A percentile compares a stretch with the other conserved stretches of the same genome.
phyloP scores from a whole-genome alignment of 345 rosid genomes.

The Lepidium aucheri region DNA sequence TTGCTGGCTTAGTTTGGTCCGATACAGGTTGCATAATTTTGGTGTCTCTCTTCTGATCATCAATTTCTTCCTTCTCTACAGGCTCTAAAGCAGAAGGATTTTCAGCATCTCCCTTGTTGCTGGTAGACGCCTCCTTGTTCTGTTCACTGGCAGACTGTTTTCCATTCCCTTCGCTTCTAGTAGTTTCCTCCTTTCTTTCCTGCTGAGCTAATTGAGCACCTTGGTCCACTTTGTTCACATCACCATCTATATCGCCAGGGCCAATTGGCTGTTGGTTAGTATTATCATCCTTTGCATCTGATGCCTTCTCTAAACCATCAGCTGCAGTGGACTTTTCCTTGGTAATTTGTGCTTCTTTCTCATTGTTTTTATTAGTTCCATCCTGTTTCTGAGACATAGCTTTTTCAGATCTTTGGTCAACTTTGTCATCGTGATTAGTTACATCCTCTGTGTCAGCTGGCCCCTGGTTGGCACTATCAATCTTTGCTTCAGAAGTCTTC shows the following conservation, averaged over 20 bases:
- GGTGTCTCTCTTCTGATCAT: constrained; percentile 49
- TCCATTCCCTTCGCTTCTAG: constrained; percentile 37
- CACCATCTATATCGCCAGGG: constrained; percentile 24
- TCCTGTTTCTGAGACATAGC: constrained; percentile 29
- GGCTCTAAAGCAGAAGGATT: constrained; percentile 41
- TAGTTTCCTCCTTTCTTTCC: constrained; percentile 35
- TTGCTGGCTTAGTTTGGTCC: constrained; percentile 35
- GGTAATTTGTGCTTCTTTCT: constrained; percentile 23
- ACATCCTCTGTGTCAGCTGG: constrained; percentile 28
- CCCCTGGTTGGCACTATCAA: constrained; percentile 26
- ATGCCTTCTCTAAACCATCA: constrained; percentile 34
- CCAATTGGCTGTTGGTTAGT: constrained; percentile 22
- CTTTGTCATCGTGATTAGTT: constrained; percentile 30
- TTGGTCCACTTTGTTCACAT: constrained; percentile 33
- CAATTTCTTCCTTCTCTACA: constrained; percentile 40
- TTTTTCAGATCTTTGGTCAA: constrained; percentile 30
- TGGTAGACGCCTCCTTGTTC: constrained; percentile 30
- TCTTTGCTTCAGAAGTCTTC: constrained; percentile 32
- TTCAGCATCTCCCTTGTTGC: constrained; percentile 32
- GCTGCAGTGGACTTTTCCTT: constrained; percentile 33
- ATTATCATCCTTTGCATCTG: constrained; percentile 28
- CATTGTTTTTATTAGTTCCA: constrained; percentile 39
- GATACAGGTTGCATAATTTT: constrained; percentile 33
- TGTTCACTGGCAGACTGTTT: constrained; percentile 37
- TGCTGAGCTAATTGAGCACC: constrained; percentile 28